Evolutionary conservation across 2,329 filamentous ascomycete species (phyloP), one percentile per base, ranked within the genome.

Genomic region (Aspergillus unguis): DNA sequence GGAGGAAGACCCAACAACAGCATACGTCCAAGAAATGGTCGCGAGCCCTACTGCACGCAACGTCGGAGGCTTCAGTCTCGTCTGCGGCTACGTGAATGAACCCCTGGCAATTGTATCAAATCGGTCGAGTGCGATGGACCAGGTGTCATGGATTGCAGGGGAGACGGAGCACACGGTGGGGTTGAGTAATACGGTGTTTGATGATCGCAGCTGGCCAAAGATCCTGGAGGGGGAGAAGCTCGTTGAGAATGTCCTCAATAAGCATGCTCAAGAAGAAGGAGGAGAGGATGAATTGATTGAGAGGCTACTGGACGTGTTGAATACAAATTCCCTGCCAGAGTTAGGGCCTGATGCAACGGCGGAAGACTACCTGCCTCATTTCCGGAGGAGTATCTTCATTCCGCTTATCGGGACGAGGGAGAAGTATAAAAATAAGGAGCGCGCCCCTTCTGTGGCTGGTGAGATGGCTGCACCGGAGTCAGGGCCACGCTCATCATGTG

Each of bases 41-140:
- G 74, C 79, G 41, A 77, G 78, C 35, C 76, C 80, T 2, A 75
- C 76, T 4, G 77, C 82, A 6, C 73, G 79, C 55, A 77, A 81
- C 54, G 81, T 85, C 0, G 84, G 84, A 1, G 84, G 84, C 1
- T 86, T 86, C 65, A 85, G 80, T 55, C 69, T 86, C 6, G 74
- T 83, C 2, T 85, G 83, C 64, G 84, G 84, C 0, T 70, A 76
- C 48, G 65, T 84, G 27, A 73, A 76, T 29, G 75, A 81, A 55
- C 75, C 75, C 17, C 66, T 86, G 31, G 80, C 79, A 0, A 76
- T 85, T 37, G 73, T 86, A n/a, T 85, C 82, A 11, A 86, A 86
- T 61, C 79, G 84, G 1, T 84, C 81, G 2, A 73, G 77, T 3
- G 70, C 78, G 35, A 71, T 77, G 9, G 70, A 78, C 2, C 75